Evolutionary conservation across 192 early-diverging fungal species (phyloP).

Genomic region (Coemansia sp.): DNA sequence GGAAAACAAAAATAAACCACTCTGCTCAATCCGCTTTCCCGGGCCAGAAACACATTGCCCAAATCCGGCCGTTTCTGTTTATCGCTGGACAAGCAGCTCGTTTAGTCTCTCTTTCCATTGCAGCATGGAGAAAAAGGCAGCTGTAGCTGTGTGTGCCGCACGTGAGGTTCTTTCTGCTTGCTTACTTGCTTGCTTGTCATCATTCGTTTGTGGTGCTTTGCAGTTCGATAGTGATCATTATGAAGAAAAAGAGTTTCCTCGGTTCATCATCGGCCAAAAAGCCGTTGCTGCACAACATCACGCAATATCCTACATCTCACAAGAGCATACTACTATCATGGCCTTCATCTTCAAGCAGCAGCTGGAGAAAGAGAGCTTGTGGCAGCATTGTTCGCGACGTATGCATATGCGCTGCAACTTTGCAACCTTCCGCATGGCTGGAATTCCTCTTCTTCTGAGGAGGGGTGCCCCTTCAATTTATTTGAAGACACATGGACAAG

Average conservation of each 20-base stretch:
- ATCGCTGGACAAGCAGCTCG: neutral
- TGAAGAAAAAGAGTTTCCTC: neutral
- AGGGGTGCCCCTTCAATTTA: neutral
- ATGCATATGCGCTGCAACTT: slow-evolving; percentile 9
- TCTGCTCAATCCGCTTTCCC: neutral
- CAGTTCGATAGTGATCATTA: neutral
- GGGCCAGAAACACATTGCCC: neutral
- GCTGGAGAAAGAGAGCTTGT: neutral
- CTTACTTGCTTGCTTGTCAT: neutral
- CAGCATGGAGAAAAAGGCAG: too few species aligned
- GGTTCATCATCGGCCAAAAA: neutral
- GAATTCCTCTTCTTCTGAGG: neutral
- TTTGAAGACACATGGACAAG: neutral
- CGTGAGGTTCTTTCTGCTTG: too few species aligned
- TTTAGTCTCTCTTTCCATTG: too few species aligned
- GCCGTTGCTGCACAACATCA: neutral
- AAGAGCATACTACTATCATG: neutral
- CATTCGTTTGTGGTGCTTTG: too few species aligned
- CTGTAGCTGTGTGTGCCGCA: too few species aligned
- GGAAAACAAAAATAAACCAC: neutral
- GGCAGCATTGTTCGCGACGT: neutral
- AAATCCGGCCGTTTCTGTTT: too few species aligned
- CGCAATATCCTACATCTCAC: neutral
- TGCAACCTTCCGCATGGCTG: slow-evolving; percentile 11
- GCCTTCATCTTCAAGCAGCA: neutral